Conservation (phyloP, 2,329 filamentous ascomycete genomes). For the Hypomyces rosellus region DNA sequence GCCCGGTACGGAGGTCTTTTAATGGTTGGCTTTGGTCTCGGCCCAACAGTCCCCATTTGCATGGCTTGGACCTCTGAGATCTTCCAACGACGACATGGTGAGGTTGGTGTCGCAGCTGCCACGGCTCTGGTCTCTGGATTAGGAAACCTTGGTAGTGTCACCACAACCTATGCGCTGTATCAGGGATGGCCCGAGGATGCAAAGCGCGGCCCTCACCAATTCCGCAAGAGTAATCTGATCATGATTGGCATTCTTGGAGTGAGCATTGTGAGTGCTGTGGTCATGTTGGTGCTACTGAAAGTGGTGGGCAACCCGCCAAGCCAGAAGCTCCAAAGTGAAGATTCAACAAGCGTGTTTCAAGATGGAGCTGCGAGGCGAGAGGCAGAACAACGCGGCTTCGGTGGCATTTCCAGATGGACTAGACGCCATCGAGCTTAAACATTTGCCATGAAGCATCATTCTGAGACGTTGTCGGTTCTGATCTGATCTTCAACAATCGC, state of each 20-base stretch:
- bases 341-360: conserved; percentile 41
- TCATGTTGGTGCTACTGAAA: conserved; percentile 62
- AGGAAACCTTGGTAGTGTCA: conserved; percentile 78
- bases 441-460: neutral
- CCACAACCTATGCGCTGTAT: conserved; percentile 85
- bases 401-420: conserved; percentile 33
- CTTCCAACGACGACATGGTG: conserved; percentile 82
- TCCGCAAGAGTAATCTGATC: conserved; percentile 74
- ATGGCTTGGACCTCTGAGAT: conserved; percentile 93
- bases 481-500: conserved; percentile 26
- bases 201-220: conserved; percentile 60
- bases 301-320: conserved; percentile 49
- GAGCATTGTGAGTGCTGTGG: conserved; percentile 66
- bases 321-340: conserved; percentile 35
- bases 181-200: conserved; percentile 78
- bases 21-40: conserved; percentile 83
- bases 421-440: conserved; percentile 9
- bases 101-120: conserved; percentile 83
- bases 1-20: conserved; percentile 82
- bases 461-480: neutral
- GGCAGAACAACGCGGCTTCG: conserved; percentile 51
- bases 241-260: conserved; percentile 81
- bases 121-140: conserved; percentile 80
- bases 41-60: conserved; percentile 84
- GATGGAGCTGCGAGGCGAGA: conserved; percentile 58